A percentile compares a stretch with the other conserved stretches of the same genome.
phyloP scores from a whole-genome alignment of 139 green algal genomes.

The Closterium sp. region DNA sequence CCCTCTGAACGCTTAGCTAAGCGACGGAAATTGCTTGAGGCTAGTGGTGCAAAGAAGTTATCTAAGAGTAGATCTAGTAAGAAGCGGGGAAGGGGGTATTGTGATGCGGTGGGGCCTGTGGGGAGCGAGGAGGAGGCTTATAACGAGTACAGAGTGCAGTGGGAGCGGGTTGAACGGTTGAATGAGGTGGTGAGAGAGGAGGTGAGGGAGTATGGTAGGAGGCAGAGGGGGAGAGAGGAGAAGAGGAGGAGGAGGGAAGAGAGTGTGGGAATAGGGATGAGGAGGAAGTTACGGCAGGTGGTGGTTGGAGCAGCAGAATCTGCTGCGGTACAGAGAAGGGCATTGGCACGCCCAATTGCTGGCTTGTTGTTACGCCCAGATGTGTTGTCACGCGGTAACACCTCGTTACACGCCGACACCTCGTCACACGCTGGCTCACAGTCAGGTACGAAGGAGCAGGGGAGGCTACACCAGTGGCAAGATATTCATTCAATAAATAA shows the following conservation, averaged over 20 bases:
- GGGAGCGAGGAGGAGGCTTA: not conserved
- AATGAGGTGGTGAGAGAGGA: not conserved
- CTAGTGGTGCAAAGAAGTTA: not conserved
- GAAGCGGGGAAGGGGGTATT: not conserved
- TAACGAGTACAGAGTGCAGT: not conserved
- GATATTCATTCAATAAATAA: too few species aligned
- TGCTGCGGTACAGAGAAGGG: not conserved
- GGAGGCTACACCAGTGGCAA: too few species aligned
- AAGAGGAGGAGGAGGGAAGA: not conserved
- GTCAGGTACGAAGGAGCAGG: too few species aligned
- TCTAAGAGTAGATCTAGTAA: not conserved
- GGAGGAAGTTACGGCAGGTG: not conserved
- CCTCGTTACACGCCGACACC: too few species aligned
- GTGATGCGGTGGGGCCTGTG: not conserved
- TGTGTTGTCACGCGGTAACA: too few species aligned
- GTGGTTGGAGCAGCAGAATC: not conserved
- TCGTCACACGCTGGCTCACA: too few species aligned
- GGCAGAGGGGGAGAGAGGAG: not conserved
- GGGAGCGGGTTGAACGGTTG: not conserved
- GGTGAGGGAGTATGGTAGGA: not conserved
- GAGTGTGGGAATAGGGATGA: not conserved
- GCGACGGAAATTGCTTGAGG: not conserved
- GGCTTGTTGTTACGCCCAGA: too few species aligned
- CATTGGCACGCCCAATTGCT: too few species aligned
- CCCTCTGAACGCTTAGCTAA: not conserved